Percentiles rank a stretch among this genome's conserved stretches.
Evolutionary conservation across 2,329 filamentous ascomycete species (phyloP).

Genomic region (Cladosporium sp.): DNA sequence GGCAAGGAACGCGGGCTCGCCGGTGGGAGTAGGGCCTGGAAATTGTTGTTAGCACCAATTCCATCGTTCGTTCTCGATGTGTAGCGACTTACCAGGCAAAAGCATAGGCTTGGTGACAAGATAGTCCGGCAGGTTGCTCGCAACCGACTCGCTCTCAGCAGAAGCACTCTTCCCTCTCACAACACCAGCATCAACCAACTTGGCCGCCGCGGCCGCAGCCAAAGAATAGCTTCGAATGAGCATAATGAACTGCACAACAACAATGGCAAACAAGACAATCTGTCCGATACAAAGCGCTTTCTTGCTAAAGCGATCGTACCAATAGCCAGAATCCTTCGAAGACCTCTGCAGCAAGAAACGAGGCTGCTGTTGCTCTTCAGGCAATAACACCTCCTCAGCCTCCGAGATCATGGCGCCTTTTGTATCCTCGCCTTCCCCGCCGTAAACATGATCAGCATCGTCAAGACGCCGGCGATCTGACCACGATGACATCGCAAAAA

Average conservation of each 20-base stretch:
- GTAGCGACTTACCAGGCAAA: conserved; percentile 32
- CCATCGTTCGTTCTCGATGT: not conserved
- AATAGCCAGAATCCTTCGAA: not conserved
- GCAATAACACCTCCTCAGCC: not conserved
- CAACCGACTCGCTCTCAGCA: conserved; percentile 15
- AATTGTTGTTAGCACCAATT: not conserved
- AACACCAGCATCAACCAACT: conserved; percentile 21
- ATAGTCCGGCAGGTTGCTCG: conserved; percentile 52
- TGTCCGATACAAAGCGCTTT: conserved; percentile 15
- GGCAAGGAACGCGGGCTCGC: conserved; percentile 63
- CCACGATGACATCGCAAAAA: not conserved
- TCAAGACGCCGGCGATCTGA: not conserved
- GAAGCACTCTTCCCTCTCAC: conserved; percentile 17
- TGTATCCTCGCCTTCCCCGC: conserved; percentile 3
- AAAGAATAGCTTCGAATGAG: conserved; percentile 29
- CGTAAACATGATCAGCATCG: not conserved
- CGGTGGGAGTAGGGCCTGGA: conserved; percentile 64
- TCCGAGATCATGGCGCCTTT: not conserved
- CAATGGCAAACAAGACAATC: conserved; percentile 23
- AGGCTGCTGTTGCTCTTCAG: not conserved
- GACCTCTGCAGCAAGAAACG: not conserved
- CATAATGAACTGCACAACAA: conserved; percentile 27
- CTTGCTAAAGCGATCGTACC: conserved; percentile 9
- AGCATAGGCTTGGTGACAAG: conserved; percentile 59
- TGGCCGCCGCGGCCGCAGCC: conserved; percentile 21